A percentile compares a stretch with the other conserved stretches of the same genome.
These are phyloP conservation scores for Boletus rubroflammeus DNA, from an alignment of 768 basidiomycete species.

Conservation along the genomic window DNA sequence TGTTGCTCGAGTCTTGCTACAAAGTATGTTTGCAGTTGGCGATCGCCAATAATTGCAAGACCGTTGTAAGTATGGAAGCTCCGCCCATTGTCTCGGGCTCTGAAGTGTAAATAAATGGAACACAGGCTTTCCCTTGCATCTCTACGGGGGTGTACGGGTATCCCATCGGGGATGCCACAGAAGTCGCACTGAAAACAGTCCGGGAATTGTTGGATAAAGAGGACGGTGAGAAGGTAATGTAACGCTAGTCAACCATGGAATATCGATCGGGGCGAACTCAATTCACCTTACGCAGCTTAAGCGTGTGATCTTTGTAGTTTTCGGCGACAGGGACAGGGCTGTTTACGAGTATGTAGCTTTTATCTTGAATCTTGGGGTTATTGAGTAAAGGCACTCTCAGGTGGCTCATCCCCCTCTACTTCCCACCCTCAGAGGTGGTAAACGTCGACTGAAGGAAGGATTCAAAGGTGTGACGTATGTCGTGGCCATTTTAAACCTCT, in stretches of 20 bases:
- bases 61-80: conserved; percentile 47
- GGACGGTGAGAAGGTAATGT: conserved; percentile 39
- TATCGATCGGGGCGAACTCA: background rate
- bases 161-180: conserved; percentile 69
- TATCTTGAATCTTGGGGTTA: background rate
- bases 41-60: conserved; percentile 52
- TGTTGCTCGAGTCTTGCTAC: conserved; percentile 68
- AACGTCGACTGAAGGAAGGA: background rate
- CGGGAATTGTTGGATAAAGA: conserved; percentile 57
- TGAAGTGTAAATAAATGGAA: background rate
- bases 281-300: conserved; percentile 45
- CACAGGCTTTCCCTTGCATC: conserved; percentile 75
- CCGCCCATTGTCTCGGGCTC: background rate
- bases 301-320: conserved; percentile 72
- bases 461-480: background rate
- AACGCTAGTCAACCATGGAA: background rate
- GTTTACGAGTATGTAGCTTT: conserved; percentile 57
- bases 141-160: conserved; percentile 81
- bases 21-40: conserved; percentile 59
- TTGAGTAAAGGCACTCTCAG: conserved; percentile 19
- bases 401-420: conserved; percentile 59
- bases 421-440: conserved; percentile 37
- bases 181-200: conserved; percentile 59
- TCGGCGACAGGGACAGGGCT: conserved; percentile 55
- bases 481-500: background rate